A percentile compares a stretch with the other conserved stretches of the same genome.
Evolutionary conservation across 257 asterid species (phyloP).

Genomic region (Jacaranda mimosifolia): DNA sequence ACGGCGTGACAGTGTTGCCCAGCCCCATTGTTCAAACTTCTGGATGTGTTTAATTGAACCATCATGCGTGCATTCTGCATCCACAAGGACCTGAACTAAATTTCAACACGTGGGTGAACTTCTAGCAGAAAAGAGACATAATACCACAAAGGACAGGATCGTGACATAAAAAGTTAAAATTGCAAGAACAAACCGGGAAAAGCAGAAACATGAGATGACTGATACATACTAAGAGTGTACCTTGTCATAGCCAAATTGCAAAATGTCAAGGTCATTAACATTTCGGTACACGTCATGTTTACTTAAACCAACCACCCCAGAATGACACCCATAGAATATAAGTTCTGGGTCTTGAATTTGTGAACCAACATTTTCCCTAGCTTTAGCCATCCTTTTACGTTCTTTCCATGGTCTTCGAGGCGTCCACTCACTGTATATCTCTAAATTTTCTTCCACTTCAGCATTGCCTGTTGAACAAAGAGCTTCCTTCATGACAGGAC

Average conservation of each 20-base stretch:
- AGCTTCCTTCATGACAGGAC: slow-evolving; percentile 24
- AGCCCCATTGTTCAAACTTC: slow-evolving; percentile 97
- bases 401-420: slow-evolving; percentile 85
- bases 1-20: slow-evolving; percentile 92
- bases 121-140: slow-evolving; percentile 23
- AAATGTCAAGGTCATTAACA: slow-evolving; percentile 46
- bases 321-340: slow-evolving; percentile 72
- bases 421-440: slow-evolving; percentile 77
- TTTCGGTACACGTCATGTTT: slow-evolving; percentile 56
- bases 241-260: slow-evolving; percentile 82
- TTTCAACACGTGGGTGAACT: slow-evolving; percentile 38
- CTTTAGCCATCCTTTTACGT: slow-evolving; percentile 71
- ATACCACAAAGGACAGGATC: not conserved
- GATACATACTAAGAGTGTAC: slow-evolving; percentile 36
- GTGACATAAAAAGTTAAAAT: slow-evolving; percentile 1
- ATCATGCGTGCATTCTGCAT: slow-evolving; percentile 99
- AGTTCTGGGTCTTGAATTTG: slow-evolving; percentile 80
- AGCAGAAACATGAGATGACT: not conserved
- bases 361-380: slow-evolving; percentile 47
- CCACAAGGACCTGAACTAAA: slow-evolving; percentile 83
- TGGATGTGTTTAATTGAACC: slow-evolving; percentile 92
- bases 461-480: slow-evolving; percentile 41
- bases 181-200: slow-evolving; percentile 14
- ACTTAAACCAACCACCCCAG: slow-evolving; percentile 87
- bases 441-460: slow-evolving; percentile 41